Evolutionary conservation across 208 protist species (phyloP).

Genomic region (Crithidia brevicula): DNA sequence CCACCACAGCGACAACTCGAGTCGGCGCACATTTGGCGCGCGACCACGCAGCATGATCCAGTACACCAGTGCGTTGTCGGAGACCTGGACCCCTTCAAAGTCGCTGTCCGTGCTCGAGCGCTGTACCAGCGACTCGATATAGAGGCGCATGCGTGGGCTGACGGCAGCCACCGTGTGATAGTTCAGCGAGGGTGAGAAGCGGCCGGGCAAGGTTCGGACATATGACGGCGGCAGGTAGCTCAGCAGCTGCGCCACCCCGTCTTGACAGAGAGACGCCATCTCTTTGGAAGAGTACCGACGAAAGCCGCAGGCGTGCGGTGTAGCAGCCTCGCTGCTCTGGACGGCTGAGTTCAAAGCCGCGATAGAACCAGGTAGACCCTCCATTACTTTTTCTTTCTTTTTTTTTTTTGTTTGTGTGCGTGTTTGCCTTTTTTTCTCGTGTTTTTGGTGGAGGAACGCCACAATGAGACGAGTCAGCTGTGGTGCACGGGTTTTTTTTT

Average conservation of each 20-base stretch:
- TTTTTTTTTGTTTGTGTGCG: not conserved
- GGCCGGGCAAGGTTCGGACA: constrained; percentile 9
- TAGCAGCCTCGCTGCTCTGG: not conserved
- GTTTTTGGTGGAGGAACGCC: not conserved
- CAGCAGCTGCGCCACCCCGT: constrained; percentile 5
- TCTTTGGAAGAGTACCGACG: not conserved
- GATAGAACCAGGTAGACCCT: not conserved
- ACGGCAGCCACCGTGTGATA: constrained; percentile 10
- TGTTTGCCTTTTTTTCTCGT: too few species aligned
- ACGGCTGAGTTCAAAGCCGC: not conserved
- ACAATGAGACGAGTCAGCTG: too few species aligned
- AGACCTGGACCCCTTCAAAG: constrained; percentile 15
- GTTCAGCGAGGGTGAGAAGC: not conserved
- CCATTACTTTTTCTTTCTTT: not conserved
- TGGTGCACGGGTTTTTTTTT: too few species aligned
- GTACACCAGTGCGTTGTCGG: constrained; percentile 2
- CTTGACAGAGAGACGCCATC: constrained; percentile 3
- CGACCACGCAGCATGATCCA: constrained; percentile 4
- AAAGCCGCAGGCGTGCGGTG: not conserved
- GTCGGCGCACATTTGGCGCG: not conserved
- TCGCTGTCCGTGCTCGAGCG: not conserved
- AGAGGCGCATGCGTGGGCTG: constrained; percentile 1
- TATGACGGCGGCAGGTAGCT: constrained; percentile 1
- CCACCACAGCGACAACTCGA: constrained; percentile 14
- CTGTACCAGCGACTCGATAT: constrained; percentile 3